A percentile compares a stretch with the other conserved stretches of the same genome.
phyloP scores from a whole-genome alignment of 257 asterid genomes.

The Solanum neorickii region DNA sequence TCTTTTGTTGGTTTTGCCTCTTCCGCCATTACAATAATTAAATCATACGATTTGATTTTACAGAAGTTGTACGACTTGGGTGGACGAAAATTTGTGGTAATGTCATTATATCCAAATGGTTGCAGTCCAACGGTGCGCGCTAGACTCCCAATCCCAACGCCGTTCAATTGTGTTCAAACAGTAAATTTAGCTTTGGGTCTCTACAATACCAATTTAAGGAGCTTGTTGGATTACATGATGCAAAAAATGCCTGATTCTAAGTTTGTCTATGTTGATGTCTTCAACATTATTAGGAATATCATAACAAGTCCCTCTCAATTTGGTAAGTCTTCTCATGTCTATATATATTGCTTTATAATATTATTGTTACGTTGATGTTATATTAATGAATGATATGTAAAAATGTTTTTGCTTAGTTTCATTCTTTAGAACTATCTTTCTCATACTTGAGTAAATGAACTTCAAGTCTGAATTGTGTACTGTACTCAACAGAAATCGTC shows the following conservation, averaged over 20 bases:
- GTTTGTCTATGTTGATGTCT: constrained; percentile 46
- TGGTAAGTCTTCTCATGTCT: constrained; percentile 16
- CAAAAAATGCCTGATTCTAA: constrained; percentile 42
- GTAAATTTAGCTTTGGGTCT: constrained; percentile 31
- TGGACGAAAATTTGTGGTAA: constrained; percentile 59
- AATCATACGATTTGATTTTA: not conserved
- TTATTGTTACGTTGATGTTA: not conserved
- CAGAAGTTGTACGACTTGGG: constrained; percentile 61
- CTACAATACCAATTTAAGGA: constrained; percentile 39
- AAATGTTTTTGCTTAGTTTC: not conserved
- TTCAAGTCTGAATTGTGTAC: not conserved
- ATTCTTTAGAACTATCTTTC: not conserved
- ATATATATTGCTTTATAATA: no score
- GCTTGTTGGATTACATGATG: constrained; percentile 29
- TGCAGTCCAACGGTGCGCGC: constrained; percentile 48
- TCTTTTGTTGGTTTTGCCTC: not conserved
- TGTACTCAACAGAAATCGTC: not conserved
- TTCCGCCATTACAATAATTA: no score
- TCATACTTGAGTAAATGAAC: not conserved
- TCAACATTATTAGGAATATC: constrained; percentile 41
- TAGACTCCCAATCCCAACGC: constrained; percentile 7
- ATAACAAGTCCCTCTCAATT: constrained; percentile 25
- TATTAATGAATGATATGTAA: no score
- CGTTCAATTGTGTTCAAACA: constrained; percentile 19
- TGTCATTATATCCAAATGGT: constrained; percentile 61